Evolutionary conservation across 306 rosid species (phyloP).

Genomic region (Glycine soja): DNA sequence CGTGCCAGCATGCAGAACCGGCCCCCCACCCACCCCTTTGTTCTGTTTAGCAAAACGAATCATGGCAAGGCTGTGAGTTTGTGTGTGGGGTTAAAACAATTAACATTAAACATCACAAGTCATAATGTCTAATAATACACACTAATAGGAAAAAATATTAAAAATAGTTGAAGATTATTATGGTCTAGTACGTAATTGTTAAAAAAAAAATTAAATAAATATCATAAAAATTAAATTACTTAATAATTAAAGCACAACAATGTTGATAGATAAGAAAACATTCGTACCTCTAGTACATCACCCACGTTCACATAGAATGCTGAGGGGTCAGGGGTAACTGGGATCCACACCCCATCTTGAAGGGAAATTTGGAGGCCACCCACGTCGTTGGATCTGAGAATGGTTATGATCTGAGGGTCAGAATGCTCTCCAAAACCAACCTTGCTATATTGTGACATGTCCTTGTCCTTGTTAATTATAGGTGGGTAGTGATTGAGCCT

Average conservation of each 20-base stretch:
- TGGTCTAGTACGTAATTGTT: too few species aligned
- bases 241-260: too few species aligned
- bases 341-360: slow-evolving; percentile 70
- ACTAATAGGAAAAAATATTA: slow-evolving; percentile 12
- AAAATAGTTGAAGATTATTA: too few species aligned
- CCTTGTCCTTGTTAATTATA: slow-evolving; percentile 2
- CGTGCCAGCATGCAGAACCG: not conserved
- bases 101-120: not conserved
- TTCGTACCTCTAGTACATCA: slow-evolving; percentile 66
- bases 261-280: too few species aligned
- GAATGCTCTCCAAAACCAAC: slow-evolving; percentile 86
- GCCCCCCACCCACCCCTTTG: not conserved
- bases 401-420: slow-evolving; percentile 89
- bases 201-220: too few species aligned
- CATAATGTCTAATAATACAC: not conserved
- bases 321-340: slow-evolving; percentile 73
- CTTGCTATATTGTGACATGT: slow-evolving; percentile 42
- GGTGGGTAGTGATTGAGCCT: slow-evolving; percentile 91
- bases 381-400: slow-evolving; percentile 83
- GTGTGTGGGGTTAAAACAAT: slow-evolving; percentile 5
- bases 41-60: slow-evolving; percentile 35
- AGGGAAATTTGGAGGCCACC: slow-evolving; percentile 78
- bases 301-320: slow-evolving; percentile 84
- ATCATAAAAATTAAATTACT: too few species aligned
- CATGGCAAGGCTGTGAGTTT: not conserved